Evolutionary conservation across 495 filamentous ascomycete species (phyloP).

Genomic region (Aspergillus carlsbadensis): DNA sequence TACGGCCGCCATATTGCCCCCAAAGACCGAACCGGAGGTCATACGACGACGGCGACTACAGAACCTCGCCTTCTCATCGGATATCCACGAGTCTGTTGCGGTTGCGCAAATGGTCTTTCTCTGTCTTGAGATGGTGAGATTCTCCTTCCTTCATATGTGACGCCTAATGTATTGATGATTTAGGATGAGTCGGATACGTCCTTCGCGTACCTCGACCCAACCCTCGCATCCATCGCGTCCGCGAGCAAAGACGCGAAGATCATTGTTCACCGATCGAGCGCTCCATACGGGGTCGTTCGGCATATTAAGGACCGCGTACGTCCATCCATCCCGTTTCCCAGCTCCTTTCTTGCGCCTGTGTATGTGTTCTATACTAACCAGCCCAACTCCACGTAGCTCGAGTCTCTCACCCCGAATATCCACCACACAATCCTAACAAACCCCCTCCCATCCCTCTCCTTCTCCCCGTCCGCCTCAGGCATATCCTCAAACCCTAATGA

Average conservation of each 20-base stretch:
- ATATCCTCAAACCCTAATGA: constrained; percentile 68
- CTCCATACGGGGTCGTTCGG: constrained; percentile 70
- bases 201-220: constrained; percentile 62
- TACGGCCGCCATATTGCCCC: background rate
- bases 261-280: constrained; percentile 76
- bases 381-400: constrained; percentile 14
- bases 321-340: constrained; percentile 1
- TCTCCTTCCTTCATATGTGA: no score
- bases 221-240: constrained; percentile 61
- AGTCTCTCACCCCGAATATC: constrained; percentile 39
- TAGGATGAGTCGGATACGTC: constrained; percentile 46
- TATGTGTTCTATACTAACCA: background rate
- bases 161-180: background rate
- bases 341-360: no score
- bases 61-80: constrained; percentile 70
- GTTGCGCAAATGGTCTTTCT: constrained; percentile 73
- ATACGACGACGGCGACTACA: constrained; percentile 50
- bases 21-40: background rate
- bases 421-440: constrained; percentile 71
- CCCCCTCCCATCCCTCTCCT: constrained; percentile 76
- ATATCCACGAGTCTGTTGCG: constrained; percentile 55
- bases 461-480: constrained; percentile 73
- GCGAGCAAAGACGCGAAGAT: constrained; percentile 62
- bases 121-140: constrained; percentile 58
- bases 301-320: constrained; percentile 60